Percentiles rank a stretch among this genome's conserved stretches.
phyloP scores from a whole-genome alignment of 2,329 filamentous ascomycete genomes.

The Aureobasidium lini region DNA sequence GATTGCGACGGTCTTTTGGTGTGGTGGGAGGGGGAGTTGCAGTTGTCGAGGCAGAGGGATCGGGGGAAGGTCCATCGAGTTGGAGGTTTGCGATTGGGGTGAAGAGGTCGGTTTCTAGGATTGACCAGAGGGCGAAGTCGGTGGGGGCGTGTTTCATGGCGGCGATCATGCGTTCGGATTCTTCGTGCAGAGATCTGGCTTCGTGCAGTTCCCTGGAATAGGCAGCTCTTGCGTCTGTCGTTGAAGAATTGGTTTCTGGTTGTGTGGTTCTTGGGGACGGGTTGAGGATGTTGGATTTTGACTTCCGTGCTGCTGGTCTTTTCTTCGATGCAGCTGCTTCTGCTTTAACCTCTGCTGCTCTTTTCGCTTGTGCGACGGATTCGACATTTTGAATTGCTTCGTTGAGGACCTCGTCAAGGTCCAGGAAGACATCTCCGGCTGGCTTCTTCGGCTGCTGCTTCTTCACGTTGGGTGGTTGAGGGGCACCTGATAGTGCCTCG shows the following conservation, averaged over 20 bases:
- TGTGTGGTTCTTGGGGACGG: too few species aligned
- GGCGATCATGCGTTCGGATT: neutral
- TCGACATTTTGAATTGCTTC: neutral
- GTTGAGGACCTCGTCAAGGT: conserved; percentile 10
- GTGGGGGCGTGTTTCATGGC: conserved; percentile 47
- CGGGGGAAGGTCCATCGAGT: conserved; percentile 12
- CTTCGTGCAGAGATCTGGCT: too few species aligned
- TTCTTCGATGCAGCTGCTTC: neutral
- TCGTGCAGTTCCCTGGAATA: too few species aligned
- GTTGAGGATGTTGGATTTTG: too few species aligned
- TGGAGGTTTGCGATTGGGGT: conserved; percentile 12
- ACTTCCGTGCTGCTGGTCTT: neutral
- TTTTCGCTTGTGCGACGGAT: neutral
- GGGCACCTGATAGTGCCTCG: neutral
- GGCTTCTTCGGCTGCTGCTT: neutral
- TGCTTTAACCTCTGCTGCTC: neutral
- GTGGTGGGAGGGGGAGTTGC: neutral
- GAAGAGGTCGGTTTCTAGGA: conserved; percentile 62
- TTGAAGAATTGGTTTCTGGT: too few species aligned
- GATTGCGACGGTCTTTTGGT: conserved; percentile 25
- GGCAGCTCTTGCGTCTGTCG: too few species aligned
- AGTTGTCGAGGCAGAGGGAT: neutral
- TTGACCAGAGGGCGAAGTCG: conserved; percentile 59
- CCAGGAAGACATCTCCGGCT: neutral
- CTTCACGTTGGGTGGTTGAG: neutral